These are phyloP conservation scores for Colletotrichum lindemuthianum DNA, from an alignment of 2,329 filamentous ascomycete genomes.

Conservation along the genomic window DNA sequence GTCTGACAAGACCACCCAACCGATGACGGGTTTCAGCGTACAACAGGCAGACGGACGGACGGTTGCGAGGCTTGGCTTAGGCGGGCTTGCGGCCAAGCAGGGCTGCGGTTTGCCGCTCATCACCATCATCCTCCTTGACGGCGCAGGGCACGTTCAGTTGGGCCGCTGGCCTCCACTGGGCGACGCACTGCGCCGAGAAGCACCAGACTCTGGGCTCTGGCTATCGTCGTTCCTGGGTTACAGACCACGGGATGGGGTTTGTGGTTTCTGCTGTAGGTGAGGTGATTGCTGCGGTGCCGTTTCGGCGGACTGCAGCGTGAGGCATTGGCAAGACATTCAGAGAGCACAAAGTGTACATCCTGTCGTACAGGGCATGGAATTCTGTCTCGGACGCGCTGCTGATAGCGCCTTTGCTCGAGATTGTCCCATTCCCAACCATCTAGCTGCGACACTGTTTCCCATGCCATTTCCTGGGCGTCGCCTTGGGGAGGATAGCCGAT, in stretches of 20 bases:
- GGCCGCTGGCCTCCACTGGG: not conserved
- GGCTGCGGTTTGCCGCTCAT: not conserved
- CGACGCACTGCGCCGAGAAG: not conserved
- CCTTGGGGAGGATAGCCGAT: not conserved
- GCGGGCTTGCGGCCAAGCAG: constrained; percentile 6
- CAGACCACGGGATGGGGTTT: not conserved
- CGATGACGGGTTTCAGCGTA: not conserved
- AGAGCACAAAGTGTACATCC: no score
- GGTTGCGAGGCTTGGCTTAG: not conserved
- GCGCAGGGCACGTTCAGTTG: no score
- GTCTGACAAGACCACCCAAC: not conserved
- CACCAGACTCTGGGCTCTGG: constrained; percentile 3
- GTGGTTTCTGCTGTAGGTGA: not conserved
- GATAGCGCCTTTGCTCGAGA: constrained; percentile 3
- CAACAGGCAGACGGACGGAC: not conserved
- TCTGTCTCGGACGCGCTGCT: constrained; percentile 11
- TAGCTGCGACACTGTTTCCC: not conserved
- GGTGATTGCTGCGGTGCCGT: constrained; percentile 16
- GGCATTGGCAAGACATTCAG: not conserved
- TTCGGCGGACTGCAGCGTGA: constrained; percentile 5
- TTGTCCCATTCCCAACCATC: not conserved
- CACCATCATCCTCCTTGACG: no score
- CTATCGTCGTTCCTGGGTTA: not conserved
- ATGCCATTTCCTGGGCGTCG: not conserved
- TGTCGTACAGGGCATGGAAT: not conserved